Conservation (phyloP, 2,329 filamentous ascomycete species). For the Keithomyces neogunnii region DNA sequence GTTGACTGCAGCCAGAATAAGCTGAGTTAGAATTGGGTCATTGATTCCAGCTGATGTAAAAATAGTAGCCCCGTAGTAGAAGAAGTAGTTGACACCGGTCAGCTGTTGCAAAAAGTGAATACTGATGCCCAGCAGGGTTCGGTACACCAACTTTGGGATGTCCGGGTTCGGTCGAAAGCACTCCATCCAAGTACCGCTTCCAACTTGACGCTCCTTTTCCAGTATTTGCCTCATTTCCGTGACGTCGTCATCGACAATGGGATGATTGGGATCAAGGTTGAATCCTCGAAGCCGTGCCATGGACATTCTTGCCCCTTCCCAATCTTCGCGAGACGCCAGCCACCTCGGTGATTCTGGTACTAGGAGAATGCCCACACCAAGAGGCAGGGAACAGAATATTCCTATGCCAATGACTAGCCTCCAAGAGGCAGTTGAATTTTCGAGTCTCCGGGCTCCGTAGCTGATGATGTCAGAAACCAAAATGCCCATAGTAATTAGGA, state of each 20-base stretch:
- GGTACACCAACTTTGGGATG: conserved; percentile 52
- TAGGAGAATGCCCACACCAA: conserved; percentile 42
- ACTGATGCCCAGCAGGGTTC: conserved; percentile 52
- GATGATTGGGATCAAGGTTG: conserved; percentile 34
- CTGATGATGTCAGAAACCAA: conserved; percentile 48
- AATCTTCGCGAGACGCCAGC: conserved; percentile 38
- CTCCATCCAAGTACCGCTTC: conserved; percentile 45
- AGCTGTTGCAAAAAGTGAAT: conserved; percentile 63
- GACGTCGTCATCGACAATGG: conserved; percentile 42
- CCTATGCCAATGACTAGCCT: conserved; percentile 52
- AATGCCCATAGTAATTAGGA: conserved; percentile 66
- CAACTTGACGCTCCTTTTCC: conserved; percentile 33
- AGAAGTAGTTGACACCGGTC: conserved; percentile 53
- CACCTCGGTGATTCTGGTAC: conserved; percentile 51
- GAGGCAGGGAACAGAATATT: conserved; percentile 42
- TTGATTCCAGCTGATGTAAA: conserved; percentile 58
- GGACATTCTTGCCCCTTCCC: conserved; percentile 39
- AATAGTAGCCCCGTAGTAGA: conserved; percentile 59
- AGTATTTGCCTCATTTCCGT: conserved; percentile 42
- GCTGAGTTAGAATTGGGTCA: conserved; percentile 58
- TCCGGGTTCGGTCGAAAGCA: conserved; percentile 48
- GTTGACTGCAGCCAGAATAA: conserved; percentile 62
- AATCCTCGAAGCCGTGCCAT: conserved; percentile 45
- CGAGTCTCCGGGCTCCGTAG: conserved; percentile 37
- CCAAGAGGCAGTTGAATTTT: conserved; percentile 43